Evolutionary conservation across 164 flowering plant genomes (phyloP), one percentile per base, ranked within the genome.

Genomic region (Brasenia schreberi): DNA sequence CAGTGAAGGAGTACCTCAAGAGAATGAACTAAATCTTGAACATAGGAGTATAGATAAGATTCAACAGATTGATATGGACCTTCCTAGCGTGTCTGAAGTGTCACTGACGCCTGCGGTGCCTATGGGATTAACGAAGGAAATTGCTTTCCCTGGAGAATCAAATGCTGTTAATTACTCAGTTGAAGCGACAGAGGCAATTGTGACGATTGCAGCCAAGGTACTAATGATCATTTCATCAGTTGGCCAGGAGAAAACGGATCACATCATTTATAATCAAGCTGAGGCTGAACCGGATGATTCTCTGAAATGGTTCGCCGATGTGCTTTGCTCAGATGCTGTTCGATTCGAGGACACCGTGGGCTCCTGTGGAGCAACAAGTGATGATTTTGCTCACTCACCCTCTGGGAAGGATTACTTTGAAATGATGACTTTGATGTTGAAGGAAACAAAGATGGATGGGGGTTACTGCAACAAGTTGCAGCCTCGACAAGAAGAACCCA

Each of bases 361-460:
- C 60, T 60, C 12, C 9, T 68, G 61, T 42, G 64, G 49, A 52
- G 68, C 11, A 59, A 69, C 3, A 62, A 67, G 64, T 59, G 62
- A 7, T 17, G 42, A 49, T 44, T 18, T 23, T 23, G 27, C 27
- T 23, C 45, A 5, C 75, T 72, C 23, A 23, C 59, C 64, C 14
- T 71, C 71, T 5, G 73, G 73, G 43, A 52, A 70, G 49, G 99
- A 90, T 76, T 82, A 82, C 74, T 95, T 90, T 63, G 99, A 92
- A 77, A 71, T 71, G 43, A 86, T 88, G 97, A 88, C 91, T 5
- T 73, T 95, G 81, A 82, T 77, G 52, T 70, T 85, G 52, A 67
- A 64, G 1, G 97, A 90, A 77, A 79, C 75, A 10, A 81, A 73
- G 61, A 77, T 77, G 69, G 97, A 87, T 60, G 96, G 87, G 45